Conservation (phyloP, 148 eudicot genomes). For the Amaranthus palmeri region DNA sequence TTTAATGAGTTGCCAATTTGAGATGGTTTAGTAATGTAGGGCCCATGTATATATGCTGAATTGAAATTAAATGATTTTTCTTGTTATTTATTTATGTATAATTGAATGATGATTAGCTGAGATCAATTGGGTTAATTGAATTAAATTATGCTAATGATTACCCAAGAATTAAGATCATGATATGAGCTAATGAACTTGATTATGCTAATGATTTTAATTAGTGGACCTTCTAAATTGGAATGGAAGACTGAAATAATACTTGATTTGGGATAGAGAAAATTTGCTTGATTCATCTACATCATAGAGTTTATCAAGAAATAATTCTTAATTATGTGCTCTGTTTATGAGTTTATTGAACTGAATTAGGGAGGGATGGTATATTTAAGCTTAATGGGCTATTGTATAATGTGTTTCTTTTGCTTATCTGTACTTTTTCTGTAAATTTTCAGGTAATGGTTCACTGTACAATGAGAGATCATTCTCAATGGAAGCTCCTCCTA, state of each 20-base stretch:
- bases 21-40: background rate
- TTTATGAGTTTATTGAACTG: background rate
- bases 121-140: no score
- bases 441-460: constrained; percentile 63
- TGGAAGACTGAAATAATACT: background rate
- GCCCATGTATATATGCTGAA: background rate
- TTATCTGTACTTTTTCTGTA: constrained; percentile 21
- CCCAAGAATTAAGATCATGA: background rate
- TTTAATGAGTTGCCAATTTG: background rate
- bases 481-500: constrained; percentile 43
- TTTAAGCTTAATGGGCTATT: background rate
- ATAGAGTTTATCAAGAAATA: no score
- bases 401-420: background rate
- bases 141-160: no score
- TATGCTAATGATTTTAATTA: background rate
- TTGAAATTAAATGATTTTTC: background rate
- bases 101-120: background rate
- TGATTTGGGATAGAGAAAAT: background rate
- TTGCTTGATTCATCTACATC: background rate
- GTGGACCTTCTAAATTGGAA: background rate
- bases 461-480: constrained; percentile 36
- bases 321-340: background rate
- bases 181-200: background rate
- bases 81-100: background rate
- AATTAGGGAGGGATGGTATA: background rate